phyloP scores from a whole-genome alignment of 495 filamentous ascomycete species.

The Bacidia gigantensis region DNA sequence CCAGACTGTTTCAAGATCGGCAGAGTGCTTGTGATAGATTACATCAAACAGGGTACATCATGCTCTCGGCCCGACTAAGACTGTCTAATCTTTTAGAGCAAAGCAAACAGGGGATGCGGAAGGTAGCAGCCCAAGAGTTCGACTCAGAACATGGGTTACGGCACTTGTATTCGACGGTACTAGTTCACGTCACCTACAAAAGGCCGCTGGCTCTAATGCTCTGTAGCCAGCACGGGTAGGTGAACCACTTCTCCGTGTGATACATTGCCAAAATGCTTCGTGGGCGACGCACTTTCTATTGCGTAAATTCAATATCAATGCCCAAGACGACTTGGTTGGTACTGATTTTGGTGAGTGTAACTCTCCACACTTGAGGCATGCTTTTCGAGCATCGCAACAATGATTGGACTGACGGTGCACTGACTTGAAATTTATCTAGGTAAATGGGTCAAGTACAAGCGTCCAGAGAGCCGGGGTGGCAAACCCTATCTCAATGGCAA shows the following conservation, averaged over 20 bases:
- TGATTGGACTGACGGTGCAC: no score
- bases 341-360: conserved; percentile 32
- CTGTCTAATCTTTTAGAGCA: conserved; percentile 10
- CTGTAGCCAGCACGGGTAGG: conserved; percentile 17
- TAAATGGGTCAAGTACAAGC: conserved; percentile 33
- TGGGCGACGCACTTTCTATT: conserved; percentile 38
- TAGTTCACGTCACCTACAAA: background rate
- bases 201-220: background rate
- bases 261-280: conserved; percentile 41
- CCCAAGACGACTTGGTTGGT: conserved; percentile 30
- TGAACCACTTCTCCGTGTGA: conserved; percentile 32
- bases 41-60: conserved; percentile 22
- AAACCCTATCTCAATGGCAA: conserved; percentile 36
- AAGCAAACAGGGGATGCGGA: conserved; percentile 23
- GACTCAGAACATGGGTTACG: conserved; percentile 27
- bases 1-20: conserved; percentile 19
- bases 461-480: conserved; percentile 32
- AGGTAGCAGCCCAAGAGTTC: conserved; percentile 36
- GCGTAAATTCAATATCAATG: conserved; percentile 39
- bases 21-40: conserved; percentile 31
- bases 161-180: conserved; percentile 27
- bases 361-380: no score
- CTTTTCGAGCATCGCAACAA: no score
- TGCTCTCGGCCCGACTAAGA: background rate
- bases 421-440: background rate